Conservation (phyloP, 768 basidiomycete genomes). For the Cytidiella melzeri region DNA sequence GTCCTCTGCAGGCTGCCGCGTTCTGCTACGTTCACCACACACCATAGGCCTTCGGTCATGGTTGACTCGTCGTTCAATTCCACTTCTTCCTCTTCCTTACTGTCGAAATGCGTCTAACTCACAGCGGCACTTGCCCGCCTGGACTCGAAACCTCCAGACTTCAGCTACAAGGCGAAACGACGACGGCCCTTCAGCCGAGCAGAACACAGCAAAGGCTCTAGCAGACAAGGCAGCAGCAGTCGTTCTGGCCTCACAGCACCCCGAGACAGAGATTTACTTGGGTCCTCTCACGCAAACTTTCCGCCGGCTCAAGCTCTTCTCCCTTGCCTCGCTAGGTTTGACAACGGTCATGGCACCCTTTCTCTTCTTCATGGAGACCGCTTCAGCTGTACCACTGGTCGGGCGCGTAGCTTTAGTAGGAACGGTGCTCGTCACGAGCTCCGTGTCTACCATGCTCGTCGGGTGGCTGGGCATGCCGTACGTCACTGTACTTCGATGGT, state of each 20-base stretch:
- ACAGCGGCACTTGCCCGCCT: not conserved
- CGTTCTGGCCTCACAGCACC: not conserved
- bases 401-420: conserved; percentile 64
- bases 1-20: not conserved
- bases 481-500: conserved; percentile 54
- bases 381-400: conserved; percentile 58
- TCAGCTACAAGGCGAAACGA: not conserved
- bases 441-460: conserved; percentile 69
- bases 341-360: conserved; percentile 69
- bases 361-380: conserved; percentile 67
- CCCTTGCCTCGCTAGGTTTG: conserved; percentile 68
- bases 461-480: conserved; percentile 70
- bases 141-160: not conserved
- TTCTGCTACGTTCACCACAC: not conserved
- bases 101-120: too few species aligned
- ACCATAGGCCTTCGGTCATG: not conserved
- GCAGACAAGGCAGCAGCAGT: not conserved
- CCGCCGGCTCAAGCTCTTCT: conserved; percentile 76
- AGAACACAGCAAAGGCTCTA: not conserved
- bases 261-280: conserved; percentile 39
- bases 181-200: not conserved
- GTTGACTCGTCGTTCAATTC: not conserved
- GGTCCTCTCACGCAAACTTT: conserved; percentile 73
- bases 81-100: not conserved
- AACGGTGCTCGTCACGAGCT: conserved; percentile 67